Conservation (phyloP, 2,329 filamentous ascomycete species). For the Hypoxylon sp. region DNA sequence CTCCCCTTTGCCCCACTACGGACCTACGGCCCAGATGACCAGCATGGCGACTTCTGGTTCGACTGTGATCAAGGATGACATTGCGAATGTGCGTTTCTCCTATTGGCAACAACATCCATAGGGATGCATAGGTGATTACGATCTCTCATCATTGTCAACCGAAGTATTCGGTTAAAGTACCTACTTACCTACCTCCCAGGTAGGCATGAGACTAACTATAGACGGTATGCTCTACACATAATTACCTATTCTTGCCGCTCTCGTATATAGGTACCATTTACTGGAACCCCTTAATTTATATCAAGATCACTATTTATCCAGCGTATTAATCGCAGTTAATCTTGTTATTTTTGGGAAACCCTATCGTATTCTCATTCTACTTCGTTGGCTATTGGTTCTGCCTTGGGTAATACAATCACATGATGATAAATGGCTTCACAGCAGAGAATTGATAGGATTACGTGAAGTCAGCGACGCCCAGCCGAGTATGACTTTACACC, state of each 20-base stretch:
- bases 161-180: neutral
- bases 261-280: too few species aligned
- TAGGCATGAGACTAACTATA: too few species aligned
- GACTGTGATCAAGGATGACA: slow-evolving; percentile 1
- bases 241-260: too few species aligned
- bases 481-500: slow-evolving; percentile 16
- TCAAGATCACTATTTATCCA: too few species aligned
- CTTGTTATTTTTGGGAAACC: too few species aligned
- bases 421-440: neutral
- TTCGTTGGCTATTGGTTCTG: too few species aligned
- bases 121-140: neutral
- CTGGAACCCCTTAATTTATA: too few species aligned
- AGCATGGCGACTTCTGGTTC: slow-evolving; percentile 5
- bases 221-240: too few species aligned
- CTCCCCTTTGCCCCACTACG: slow-evolving; percentile 3
- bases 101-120: slow-evolving; percentile 8
- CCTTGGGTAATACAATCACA: too few species aligned
- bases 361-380: too few species aligned
- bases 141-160: neutral
- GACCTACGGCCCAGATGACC: slow-evolving; percentile 1
- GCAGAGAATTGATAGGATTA: neutral
- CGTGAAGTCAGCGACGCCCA: neutral
- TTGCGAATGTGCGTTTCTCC: slow-evolving; percentile 2
- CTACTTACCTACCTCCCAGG: too few species aligned
- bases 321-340: too few species aligned